Base-by-base conservation (phyloP, 2,329 filamentous ascomycete genomes). In the Cryphonectria parasitica region DNA sequence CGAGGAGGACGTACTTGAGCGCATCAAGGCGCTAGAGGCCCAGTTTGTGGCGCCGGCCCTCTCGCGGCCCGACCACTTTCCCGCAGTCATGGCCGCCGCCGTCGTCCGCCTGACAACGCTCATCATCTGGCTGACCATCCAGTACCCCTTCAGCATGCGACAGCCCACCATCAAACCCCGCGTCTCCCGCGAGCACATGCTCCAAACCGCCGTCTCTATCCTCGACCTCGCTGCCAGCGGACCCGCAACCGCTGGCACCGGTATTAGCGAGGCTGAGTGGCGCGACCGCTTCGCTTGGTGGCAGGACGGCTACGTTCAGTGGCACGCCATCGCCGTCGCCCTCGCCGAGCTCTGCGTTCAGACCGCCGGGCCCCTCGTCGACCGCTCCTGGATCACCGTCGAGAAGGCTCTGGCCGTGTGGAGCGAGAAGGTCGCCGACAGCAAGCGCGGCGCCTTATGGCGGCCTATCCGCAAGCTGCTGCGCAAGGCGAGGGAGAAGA, bases 241-340 rank as follows among this genome's bases (percentile, higher is more conserved):
- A 77, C 52, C 75, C 76, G 36, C 76, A 31, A 60, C 77, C 64
- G 39, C 39, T 17, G 79, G 79, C n/a, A 77, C 78, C 4, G 80
- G 78, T 60, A 78, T 76, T 54, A 28, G 43, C 5, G 68, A 61
- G 8, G 36, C n/a, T 6, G 70, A 68, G 43, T 70, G 58, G 54
- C 17, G 56, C 0, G 78, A 80, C 17, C 77, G 80, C 3, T 86
- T 82, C 76, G 75, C 77, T 28, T 87, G 86, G 83, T 85, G 85
- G 81, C 79, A 81, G n/a, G 76, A 80, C 19, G 83, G 80, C 0
- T 88, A 86, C 76, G 83, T 86, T 19, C 86, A 86, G 70, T 88
- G 86, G 86, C 86, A 88, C 73, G 82, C 85, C 10, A 77, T 88
- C 0, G 85, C 86, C 1, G 85, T 88, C 8, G 82, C 84, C 1